These are phyloP conservation scores for Aspergillus olivimuriae DNA, from an alignment of 495 filamentous ascomycete species.

Conservation along the genomic window DNA sequence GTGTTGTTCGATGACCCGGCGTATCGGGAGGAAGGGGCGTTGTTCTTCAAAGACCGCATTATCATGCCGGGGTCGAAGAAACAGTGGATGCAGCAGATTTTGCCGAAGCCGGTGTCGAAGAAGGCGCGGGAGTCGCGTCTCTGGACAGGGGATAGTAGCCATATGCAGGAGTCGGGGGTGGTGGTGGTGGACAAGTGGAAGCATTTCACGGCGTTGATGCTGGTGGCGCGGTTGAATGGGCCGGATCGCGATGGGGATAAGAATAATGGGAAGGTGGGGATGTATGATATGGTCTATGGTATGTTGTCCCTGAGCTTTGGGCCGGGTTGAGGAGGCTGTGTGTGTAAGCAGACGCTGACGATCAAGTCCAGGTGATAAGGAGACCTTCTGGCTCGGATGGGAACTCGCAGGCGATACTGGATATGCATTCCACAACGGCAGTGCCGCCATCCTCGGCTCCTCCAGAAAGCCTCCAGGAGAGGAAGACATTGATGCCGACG, in stretches of 20 bases:
- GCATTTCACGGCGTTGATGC: constrained; percentile 20
- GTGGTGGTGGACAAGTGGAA: constrained; percentile 24
- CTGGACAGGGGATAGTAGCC: constrained; percentile 19
- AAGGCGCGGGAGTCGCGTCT: constrained; percentile 12
- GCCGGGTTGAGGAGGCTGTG: too few species aligned
- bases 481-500: too few species aligned
- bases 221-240: constrained; percentile 24
- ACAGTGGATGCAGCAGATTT: constrained; percentile 13
- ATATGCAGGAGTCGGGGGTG: constrained; percentile 28
- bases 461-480: neutral
- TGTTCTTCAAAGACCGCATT: constrained; percentile 37
- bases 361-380: constrained; percentile 17
- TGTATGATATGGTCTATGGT: constrained; percentile 27
- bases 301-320: neutral
- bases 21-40: constrained; percentile 25
- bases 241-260: constrained; percentile 20
- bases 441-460: constrained; percentile 13
- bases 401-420: constrained; percentile 19
- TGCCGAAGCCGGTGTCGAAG: constrained; percentile 14
- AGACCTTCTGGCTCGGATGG: constrained; percentile 25
- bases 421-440: constrained; percentile 20
- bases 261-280: constrained; percentile 4
- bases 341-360: too few species aligned
- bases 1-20: constrained; percentile 26
- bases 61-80: constrained; percentile 17